Base-by-base conservation (phyloP, 306 rosid species). In the Astragalus glycyphyllos region DNA sequence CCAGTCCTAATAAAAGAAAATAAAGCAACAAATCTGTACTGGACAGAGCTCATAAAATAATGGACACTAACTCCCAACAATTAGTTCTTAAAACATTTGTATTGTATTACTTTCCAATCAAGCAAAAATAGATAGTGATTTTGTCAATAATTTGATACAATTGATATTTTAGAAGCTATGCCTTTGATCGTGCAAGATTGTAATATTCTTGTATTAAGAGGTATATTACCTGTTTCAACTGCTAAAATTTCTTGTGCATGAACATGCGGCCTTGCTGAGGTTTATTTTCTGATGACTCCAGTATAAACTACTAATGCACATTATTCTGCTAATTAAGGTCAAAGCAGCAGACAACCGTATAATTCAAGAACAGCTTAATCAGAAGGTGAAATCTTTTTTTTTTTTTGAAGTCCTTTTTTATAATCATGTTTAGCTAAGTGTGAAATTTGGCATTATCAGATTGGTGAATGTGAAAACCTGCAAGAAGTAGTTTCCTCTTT, bases 261-360 rank as follows among this genome's bases (percentile, higher is more conserved):
- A 26, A 65, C 75, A 64, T 58, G 61, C 61, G 31, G 59, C 62
- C 44, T 82, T 31, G 31, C 60, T 70, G 16, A 44, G 54, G 48
- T 11, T 59, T 72, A 1, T 54, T 59, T 50, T 59, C 49, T 57
- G 45, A 38, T 31, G 37, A 67, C 38, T 63, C 41, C 48, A 10
- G 31, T 63, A 62, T 12, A 49, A 72, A 72, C 73, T 48, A 72
- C 73, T 48, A 57, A 58, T 62, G 69, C 65, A 16, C 65, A 3
- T 69, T 65, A 29, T 83, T 82, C 11, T 73, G 72, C 70, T 72
- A 75, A 58, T 68, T 64, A 84, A 95, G 99, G 97, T 95, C 71
- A 95, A 87, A 87, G 75, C 73, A 72, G 99, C 99, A 58, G 99
- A 95, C 80, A 95, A 95, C 63, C 96, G 92, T 54, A 75, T 95